Conservation (phyloP, 208 protist genomes). For the Lotmaria passim region DNA sequence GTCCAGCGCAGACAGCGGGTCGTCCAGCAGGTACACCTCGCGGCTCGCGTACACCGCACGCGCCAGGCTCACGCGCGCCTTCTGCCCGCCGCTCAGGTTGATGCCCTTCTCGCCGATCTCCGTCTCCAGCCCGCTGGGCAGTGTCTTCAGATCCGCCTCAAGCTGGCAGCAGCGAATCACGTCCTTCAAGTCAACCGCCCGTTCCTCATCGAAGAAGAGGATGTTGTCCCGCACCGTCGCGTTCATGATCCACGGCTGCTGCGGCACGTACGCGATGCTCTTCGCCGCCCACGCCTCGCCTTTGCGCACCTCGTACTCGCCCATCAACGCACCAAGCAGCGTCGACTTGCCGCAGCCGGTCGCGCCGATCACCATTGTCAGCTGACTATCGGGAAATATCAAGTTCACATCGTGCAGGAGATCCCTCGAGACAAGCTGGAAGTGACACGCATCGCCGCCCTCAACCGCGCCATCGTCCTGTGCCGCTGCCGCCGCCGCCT, state of each 20-base stretch:
- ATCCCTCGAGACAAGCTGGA: conserved; percentile 44
- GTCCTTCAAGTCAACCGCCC: conserved; percentile 46
- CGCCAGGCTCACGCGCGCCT: conserved; percentile 84
- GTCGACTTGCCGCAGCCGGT: conserved; percentile 87
- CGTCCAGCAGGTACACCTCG: conserved; percentile 92
- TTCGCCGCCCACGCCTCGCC: conserved; percentile 38
- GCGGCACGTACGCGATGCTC: conserved; percentile 89
- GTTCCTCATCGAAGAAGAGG: conserved; percentile 80
- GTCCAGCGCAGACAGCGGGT: conserved; percentile 94
- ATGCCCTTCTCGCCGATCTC: conserved; percentile 91
- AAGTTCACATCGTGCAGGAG: conserved; percentile 55
- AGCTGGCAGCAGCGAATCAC: conserved; percentile 78
- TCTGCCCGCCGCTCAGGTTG: conserved; percentile 91
- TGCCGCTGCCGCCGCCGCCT: neutral
- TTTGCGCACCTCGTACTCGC: conserved; percentile 40
- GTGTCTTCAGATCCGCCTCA: conserved; percentile 74
- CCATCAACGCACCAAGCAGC: conserved; percentile 55
- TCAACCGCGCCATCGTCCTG: neutral
- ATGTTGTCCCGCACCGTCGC: conserved; percentile 93
- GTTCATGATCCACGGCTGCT: conserved; percentile 94
- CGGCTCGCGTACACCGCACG: conserved; percentile 86
- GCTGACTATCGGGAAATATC: conserved; percentile 36
- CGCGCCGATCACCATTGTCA: conserved; percentile 61
- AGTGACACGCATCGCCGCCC: conserved; percentile 21
- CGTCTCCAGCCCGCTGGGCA: conserved; percentile 87